phyloP scores from a whole-genome alignment of 257 asterid species.

The Fraxinus excelsior region DNA sequence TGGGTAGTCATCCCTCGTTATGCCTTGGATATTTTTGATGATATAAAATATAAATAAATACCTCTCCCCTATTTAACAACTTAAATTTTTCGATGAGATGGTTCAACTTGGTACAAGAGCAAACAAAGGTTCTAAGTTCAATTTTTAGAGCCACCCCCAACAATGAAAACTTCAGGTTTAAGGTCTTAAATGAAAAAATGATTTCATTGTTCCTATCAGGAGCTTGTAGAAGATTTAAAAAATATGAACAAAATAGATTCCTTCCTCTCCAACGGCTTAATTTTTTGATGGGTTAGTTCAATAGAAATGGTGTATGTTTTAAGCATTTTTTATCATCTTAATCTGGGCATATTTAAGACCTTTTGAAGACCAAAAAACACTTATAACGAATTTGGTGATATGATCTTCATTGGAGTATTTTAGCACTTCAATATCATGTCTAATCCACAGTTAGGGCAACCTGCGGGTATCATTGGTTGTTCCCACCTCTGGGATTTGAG shows the following conservation, averaged over 20 bases:
- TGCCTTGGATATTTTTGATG: conserved; percentile 13
- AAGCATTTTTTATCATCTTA: conserved; percentile 16
- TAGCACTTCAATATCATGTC: not conserved
- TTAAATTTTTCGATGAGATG: not conserved
- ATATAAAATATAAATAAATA: not conserved
- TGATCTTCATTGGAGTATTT: conserved; percentile 13
- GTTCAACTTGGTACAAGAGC: not conserved
- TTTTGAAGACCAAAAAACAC: not conserved
- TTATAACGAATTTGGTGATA: conserved; percentile 9
- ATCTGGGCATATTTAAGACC: conserved; percentile 17
- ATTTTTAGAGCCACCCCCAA: not conserved
- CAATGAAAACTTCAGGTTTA: not conserved
- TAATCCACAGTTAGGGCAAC: not conserved
- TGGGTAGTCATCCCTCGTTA: conserved; percentile 4
- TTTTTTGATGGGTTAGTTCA: not conserved
- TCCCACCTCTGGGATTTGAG: conserved; percentile 1
- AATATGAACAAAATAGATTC: not conserved
- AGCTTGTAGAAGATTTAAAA: not conserved
- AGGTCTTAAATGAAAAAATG: not conserved
- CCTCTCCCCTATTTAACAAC: not conserved
- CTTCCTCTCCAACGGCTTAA: not conserved
- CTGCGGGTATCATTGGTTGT: conserved; percentile 13
- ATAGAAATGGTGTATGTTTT: not conserved
- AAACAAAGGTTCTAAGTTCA: not conserved
- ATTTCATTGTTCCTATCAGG: not conserved